These are phyloP conservation scores for Pichia exigua DNA, from an alignment of 805 yeast species.

Conservation along the genomic window DNA sequence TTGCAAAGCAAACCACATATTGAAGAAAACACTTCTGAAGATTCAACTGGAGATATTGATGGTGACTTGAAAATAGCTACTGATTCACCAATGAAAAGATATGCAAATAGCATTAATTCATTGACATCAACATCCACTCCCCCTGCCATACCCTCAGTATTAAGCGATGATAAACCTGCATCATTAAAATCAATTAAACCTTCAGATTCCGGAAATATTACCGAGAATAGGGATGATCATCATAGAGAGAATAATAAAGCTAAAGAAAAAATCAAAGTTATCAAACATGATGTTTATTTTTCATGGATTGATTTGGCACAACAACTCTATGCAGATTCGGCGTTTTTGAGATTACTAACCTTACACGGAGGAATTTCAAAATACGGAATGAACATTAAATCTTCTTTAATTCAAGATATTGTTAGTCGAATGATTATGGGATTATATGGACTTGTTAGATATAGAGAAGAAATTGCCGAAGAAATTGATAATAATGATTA, in stretches of 20 bases:
- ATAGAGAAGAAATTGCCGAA: conserved; percentile 5
- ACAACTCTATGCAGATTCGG: conserved; percentile 32
- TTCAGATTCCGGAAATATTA: neutral
- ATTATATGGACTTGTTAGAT: conserved; percentile 19
- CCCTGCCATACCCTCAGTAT: neutral
- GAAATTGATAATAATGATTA: neutral
- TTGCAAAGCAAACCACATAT: neutral
- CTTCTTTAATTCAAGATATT: conserved; percentile 24
- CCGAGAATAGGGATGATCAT: neutral
- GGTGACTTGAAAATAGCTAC: neutral
- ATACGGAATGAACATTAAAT: conserved; percentile 21
- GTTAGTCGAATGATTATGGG: conserved; percentile 26
- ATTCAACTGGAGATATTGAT: neutral
- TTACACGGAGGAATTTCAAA: conserved; percentile 20
- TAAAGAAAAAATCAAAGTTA: neutral
- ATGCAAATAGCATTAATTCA: neutral
- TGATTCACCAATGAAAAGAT: neutral
- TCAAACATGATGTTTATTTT: conserved; percentile 22
- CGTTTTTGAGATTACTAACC: conserved; percentile 31
- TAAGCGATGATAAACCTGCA: neutral
- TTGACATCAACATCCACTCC: neutral
- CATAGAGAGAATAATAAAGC: neutral
- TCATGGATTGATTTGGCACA: conserved; percentile 32
- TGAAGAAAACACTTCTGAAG: neutral
- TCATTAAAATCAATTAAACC: neutral